Percentiles rank a stretch among this genome's conserved stretches.
These are phyloP conservation scores for Leishmania amazonensis DNA, from an alignment of 208 protist genomes.

Conservation along the genomic window DNA sequence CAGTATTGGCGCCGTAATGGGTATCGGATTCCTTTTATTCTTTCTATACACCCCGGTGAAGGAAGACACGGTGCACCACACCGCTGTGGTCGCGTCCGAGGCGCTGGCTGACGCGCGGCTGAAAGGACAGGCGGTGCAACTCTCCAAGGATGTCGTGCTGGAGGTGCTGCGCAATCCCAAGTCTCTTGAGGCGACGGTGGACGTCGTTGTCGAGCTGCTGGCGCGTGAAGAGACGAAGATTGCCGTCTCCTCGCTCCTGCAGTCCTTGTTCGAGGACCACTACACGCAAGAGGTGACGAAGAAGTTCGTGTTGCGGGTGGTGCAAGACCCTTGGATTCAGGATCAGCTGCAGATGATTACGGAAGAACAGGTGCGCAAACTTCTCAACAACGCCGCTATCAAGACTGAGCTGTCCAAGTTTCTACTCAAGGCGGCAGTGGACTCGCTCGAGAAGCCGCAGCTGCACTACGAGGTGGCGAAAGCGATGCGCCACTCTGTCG, in stretches of 20 bases:
- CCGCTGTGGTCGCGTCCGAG: constrained; percentile 83
- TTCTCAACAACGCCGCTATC: constrained; percentile 62
- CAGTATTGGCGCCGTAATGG: constrained; percentile 85
- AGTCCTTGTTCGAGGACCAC: constrained; percentile 88
- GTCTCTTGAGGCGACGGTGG: constrained; percentile 64
- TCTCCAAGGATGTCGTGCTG: constrained; percentile 85
- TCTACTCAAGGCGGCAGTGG: constrained; percentile 53
- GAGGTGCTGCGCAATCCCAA: constrained; percentile 72
- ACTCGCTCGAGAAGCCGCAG: constrained; percentile 55
- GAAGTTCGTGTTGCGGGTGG: constrained; percentile 86
- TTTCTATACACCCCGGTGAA: constrained; percentile 86
- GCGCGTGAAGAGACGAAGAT: constrained; percentile 77
- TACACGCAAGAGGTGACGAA: constrained; percentile 92
- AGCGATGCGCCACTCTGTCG: constrained; percentile 54
- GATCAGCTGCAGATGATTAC: constrained; percentile 83
- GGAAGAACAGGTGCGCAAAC: constrained; percentile 65
- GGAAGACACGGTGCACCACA: constrained; percentile 91
- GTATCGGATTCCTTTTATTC: constrained; percentile 77
- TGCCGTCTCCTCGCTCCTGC: constrained; percentile 80
- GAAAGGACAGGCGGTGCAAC: constrained; percentile 62
- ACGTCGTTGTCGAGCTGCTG: constrained; percentile 68
- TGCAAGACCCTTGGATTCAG: constrained; percentile 85
- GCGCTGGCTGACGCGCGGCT: constrained; percentile 73
- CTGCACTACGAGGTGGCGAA: constrained; percentile 66
- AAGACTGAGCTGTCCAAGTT: constrained; percentile 61